Evolutionary conservation across 148 eudicot species (phyloP), one percentile per base, ranked within the genome.

Genomic region (Arbutus unedo): DNA sequence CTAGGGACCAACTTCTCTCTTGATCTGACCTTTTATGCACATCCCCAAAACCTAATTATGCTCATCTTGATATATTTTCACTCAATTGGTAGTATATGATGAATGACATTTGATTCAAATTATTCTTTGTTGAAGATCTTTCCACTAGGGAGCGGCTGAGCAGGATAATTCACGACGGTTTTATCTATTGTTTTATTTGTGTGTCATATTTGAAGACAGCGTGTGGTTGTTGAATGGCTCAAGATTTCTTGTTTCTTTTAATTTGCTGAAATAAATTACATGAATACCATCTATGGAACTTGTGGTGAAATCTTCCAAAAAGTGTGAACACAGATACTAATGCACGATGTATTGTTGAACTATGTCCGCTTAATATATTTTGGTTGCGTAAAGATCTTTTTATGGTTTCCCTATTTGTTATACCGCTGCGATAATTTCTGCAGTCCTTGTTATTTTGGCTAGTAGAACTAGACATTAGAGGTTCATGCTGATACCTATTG

Each of bases 401-500:
- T 68, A 38, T 15, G 19, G 49, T 43, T 70, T 41, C 74, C 43
- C 5, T 3, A 31, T 41, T 43, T 55, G 9, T 10, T 18, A 3
- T 81, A 43, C 67, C 68, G n/a, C 19, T 74, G 55, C n/a, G 21
- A 74, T 48, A n/a, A 18, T 74, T 25, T 74, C 25, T 75, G 9
- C 57, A 21, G 15, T 25, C 44, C 60, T 23, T 21, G 47, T 50
- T 44, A 50, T 51, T 53, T 50, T 10, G 0, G 23, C 13, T 25
- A 31, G 50, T 31, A 45, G 57, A 18, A 14, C 73, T 75, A 21
- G 49, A 48, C 15, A 18, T 57, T 45, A 44, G 44, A 25, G 74
- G 57, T 15, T 72, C 60, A 60, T 57, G 50, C 78, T 72, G 60
- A 68, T 83, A 57, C 25, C 13, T 50, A 45, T 51, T 48, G 54